Base-by-base conservation (phyloP, 371 early-diverging fungal genomes). In the Syncephalis plumigaleata region DNA sequence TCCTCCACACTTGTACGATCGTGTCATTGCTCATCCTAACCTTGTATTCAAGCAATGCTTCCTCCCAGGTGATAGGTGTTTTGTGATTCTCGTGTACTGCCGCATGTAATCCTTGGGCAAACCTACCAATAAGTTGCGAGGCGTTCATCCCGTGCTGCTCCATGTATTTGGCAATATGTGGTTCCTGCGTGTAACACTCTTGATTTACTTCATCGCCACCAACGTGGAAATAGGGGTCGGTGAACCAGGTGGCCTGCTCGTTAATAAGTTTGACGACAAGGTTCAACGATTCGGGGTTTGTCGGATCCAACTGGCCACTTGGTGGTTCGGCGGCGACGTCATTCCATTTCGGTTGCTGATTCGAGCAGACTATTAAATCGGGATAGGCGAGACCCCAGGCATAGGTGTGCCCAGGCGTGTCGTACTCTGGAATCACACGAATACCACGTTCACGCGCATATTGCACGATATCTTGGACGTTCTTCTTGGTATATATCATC, bases 161-260 rank as follows among this genome's bases (percentile, higher is more conserved):
- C 45, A 65, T 51, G 57, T 60, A 68, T 16, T 62, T 55, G 45
- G 50, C 52, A 46, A 62, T 51, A 4, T 44, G 46, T 24, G 45
- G 27, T 5, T 61, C 55, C 39, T 46, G 49, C 46, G 61, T 65
- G 73, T 75, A 84, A 58, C 83, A 82, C 18, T 77, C 69, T 52
- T 66, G 63, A 45, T 79, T 69, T 44, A 81, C 78, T 47, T 82
- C 83, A 59, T 83, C 85, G 26, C 73, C 74, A 20, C 81, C 81
- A 7, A 72, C 64, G 50, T 84, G 82, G 49, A 67, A 68, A 53
- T 61, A 70, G 4, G 57, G 48, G 57, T 83, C 84, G 1, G 66
- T 52, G 60, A 83, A 83, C 44, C 78, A 50, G 4, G 59, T 51
- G 15, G 71, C 55, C 8, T 75, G 67, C 49, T 81, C 79, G 38